Base-by-base conservation (phyloP, 345 rosid genomes). In the Hypericum androsaemum region DNA sequence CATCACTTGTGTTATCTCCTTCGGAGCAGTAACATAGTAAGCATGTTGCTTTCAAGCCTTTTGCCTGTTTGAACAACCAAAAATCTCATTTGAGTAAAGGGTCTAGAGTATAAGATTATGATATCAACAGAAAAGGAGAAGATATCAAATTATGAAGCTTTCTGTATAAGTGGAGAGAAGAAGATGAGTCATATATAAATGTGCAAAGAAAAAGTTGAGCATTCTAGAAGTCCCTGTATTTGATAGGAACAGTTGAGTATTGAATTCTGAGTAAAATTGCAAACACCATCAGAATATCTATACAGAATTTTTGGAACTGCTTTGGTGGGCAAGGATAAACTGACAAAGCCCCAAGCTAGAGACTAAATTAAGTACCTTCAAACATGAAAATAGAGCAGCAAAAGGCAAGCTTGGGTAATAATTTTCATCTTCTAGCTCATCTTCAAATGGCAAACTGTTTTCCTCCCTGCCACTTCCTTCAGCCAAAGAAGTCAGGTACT, bases 341-440 rank as follows among this genome's bases (percentile, higher is more conserved):
- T 4, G 32, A 22, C 32, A 22, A 22, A 22, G 32, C 32, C 32
- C 32, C 32, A 22, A 22, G 32, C 32, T 4, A 22, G 32, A 22
- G 32, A 22, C 4, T 4, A 22, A 22, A 22, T 22, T 22, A 22
- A 15, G 47, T 64, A 88, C 98, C 95, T 88, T 88, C 40, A 88
- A 78, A 68, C 78, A 80, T 37, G 98, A 84, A 71, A 84, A 85
- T 28, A 92, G 81, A 56, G 94, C 89, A 52, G 97, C 85, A 70
- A 92, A 92, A 56, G 97, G 97, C 80, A 92, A 72, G 73, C 97
- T 88, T 46, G 95, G 88, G 58, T 77, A 83, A 50, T 81, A 88
- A 71, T 88, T 94, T 65, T 81, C 88, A 53, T 92, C 97, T 68
- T 78, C 88, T 7, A 77, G 71, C 54, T 92, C 98, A 69, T 92